Base-by-base conservation (phyloP, 768 basidiomycete genomes). In the Phylloporus sp. region DNA sequence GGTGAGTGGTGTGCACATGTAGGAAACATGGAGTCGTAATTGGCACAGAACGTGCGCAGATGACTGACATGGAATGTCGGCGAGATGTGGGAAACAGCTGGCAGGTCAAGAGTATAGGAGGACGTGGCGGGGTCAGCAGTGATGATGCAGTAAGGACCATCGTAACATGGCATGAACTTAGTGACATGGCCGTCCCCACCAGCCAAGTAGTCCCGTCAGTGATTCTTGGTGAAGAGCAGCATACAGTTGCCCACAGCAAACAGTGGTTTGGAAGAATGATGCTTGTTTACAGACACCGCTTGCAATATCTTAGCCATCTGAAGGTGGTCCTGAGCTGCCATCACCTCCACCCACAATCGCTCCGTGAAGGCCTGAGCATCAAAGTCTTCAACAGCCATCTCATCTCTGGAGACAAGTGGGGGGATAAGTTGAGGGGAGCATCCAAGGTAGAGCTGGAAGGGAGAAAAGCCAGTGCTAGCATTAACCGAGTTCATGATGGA, bases 401-500 rank as follows among this genome's bases (percentile, higher is more conserved):
- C 6, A 9, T 7, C 36, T 6, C 5, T 6, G 20, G 36, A 6
- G 6, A 20, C 16, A 18, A 38, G 34, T 5, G 36, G n/a, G 16
- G 36, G 36, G 11, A 20, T 38, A 4, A 38, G 2, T 0, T 60
- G 40, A 0, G 72, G 70, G 0, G 57, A 57, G 0, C 41, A 38
- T 0, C 72, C 66, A 3, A 59, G 23, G 12, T 55, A 50, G 0
- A 71, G 52, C 22, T 71, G 64, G 51, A 75, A 75, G 3, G 49
- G 52, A 0, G 63, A 65, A 47, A 65, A 72, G 1, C 70, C 63
- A 60, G 69, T 68, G 52, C 45, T 66, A 15, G 47, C 35, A 27
- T 72, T 72, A 0, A 67, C 54, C 0, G 63, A 61, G 39, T 67
- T 71, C 62, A 75, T 76, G 6, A 72, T 49, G 4, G 58, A 52